Evolutionary conservation across 179 eudicot species (phyloP).

Genomic region (Vitellaria paradoxa): DNA sequence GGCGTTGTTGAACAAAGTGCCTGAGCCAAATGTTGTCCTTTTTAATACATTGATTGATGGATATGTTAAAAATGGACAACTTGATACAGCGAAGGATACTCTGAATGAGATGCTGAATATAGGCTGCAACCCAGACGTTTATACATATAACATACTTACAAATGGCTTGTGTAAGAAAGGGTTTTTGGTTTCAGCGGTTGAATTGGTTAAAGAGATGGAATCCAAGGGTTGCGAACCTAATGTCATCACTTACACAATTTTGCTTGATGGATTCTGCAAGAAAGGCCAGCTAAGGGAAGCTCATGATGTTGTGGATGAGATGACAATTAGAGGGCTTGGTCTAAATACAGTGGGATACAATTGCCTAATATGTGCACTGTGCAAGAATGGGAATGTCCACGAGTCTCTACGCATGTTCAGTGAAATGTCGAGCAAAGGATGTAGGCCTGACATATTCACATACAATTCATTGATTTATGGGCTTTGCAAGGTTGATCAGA

Average conservation of each 20-base stretch:
- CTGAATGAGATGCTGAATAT: slow-evolving; percentile 40
- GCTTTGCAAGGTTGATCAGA: slow-evolving; percentile 56
- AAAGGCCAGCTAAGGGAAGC: slow-evolving; percentile 61
- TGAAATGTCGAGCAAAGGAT: slow-evolving; percentile 62
- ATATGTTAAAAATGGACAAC: slow-evolving; percentile 51
- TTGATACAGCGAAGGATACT: slow-evolving; percentile 71
- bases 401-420: slow-evolving; percentile 52
- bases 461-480: slow-evolving; percentile 79
- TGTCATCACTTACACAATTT: slow-evolving; percentile 55
- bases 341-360: slow-evolving; percentile 74
- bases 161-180: slow-evolving; percentile 73
- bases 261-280: slow-evolving; percentile 79
- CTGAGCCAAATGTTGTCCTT: slow-evolving; percentile 63
- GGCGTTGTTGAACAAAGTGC: slow-evolving; percentile 64
- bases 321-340: slow-evolving; percentile 60
- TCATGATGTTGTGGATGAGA: slow-evolving; percentile 40
- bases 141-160: slow-evolving; percentile 71
- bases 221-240: slow-evolving; percentile 59
- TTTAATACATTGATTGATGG: slow-evolving; percentile 82
- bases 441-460: slow-evolving; percentile 76
- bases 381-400: slow-evolving; percentile 51
- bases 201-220: slow-evolving; percentile 61
- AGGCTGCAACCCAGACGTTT: slow-evolving; percentile 60
- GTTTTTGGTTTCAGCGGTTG: slow-evolving; percentile 47
- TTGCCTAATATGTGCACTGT: slow-evolving; percentile 67